Evolutionary conservation across 179 eudicot species (phyloP), one percentile per base, ranked within the genome.

Genomic region (Vitellaria paradoxa): DNA sequence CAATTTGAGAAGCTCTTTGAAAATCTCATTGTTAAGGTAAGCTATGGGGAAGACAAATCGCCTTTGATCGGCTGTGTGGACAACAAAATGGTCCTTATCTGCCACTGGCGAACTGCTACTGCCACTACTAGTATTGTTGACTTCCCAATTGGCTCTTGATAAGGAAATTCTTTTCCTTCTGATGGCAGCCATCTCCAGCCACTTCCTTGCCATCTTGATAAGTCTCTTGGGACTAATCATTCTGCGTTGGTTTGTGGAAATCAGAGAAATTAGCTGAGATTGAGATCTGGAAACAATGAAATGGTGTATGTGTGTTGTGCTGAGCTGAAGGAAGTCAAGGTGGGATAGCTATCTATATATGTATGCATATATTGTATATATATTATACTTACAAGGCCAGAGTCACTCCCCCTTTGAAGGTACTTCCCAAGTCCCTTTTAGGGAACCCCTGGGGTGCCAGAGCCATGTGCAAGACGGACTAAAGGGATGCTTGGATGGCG

Each of bases 201-300:
- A 72, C 52, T 72, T 72, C 50, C 77, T 86, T n/a, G 85, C 87
- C 84, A 84, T 82, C 64, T 77, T 81, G 75, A 86, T 72, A 37
- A 86, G 82, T 40, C 82, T 84, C 82, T 73, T 78, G 14, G 81
- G 68, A 62, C 79, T 82, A 20, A 88, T 83, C 91, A 88, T 86
- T 3, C 14, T 62, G 56, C 9, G 6, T 57, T 72, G 37, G 17
- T 68, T 68, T 65, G 20, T 65, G 18, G n/a, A 1, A 23, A 11
- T 65, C 7, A 30, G 14, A 46, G 72, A 23, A 21, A 84, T 61
- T 21, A 83, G 81, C 4, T 47, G 65, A 9, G 45, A 56, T 72
- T 71, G 63, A 56, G 63, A 9, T 24, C 21, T 70, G 14, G 60
- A 26, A 47, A 52, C 23, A 14, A 70, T 14, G 61, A 53, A 70